Base-by-base conservation (phyloP, 495 filamentous ascomycete genomes). In the Penicillium tannophilum region DNA sequence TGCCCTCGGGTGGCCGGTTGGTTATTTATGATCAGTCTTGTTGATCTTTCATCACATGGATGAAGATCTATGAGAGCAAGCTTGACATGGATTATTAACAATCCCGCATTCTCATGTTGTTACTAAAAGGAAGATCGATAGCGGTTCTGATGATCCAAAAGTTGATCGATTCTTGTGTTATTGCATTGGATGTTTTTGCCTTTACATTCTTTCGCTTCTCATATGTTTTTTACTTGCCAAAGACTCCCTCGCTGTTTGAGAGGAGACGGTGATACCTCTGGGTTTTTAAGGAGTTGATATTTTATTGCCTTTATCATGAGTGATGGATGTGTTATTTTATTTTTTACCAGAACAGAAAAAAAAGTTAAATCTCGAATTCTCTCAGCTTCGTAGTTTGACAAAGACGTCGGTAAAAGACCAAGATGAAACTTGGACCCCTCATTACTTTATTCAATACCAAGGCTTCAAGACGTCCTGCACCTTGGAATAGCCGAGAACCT, bases 221-320 rank as follows among this genome's bases (percentile, higher is more conserved):
- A 46, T 35, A 30, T 51, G 54, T 56, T 42, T 39, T 39, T 42
- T 44, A 31, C 39, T 54, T 52, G 44, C 62, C 62, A 61, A 57
- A 45, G 48, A 41, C 39, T 52, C 54, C 54, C 48, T 50, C 45
- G 43, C 41, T 39, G 28, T 28, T 23, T 30, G 33, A 31, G 46
- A 30, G 49, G 59, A 44, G 42, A 23, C 47, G 60, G 63, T 63
- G 56, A 65, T 65, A 65, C 63, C 63, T 60, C 14, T 54, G 60
- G 44, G 20, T 56, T 56, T 56, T 28, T 63, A 47, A 47, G 59
- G 63, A 56, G 60, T 65, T 62, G 28, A 28, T 10, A 48, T 35
- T 43, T 56, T 53, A 48, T 59, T 60, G 43, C 19, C 16, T 51
- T 28, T 52, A 14, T 55, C 12, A 62, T 24, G 56, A 63, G 60